Evolutionary conservation across 352 stramenopile genomes (phyloP).

Genomic region (Globisporangium rhizosaccharum): DNA sequence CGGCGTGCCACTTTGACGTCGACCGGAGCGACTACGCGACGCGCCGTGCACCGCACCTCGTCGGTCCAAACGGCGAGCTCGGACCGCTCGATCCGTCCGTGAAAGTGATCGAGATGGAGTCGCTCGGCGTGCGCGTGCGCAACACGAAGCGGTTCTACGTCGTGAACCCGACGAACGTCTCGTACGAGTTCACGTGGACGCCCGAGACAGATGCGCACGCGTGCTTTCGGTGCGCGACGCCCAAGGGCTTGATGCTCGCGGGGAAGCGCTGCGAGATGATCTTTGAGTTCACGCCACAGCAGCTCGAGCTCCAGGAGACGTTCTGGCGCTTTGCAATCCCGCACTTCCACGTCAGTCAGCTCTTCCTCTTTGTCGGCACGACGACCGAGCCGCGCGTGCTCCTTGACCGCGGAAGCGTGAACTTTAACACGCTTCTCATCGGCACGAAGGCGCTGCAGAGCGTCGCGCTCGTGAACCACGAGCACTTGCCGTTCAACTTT

Average conservation of each 20-base stretch:
- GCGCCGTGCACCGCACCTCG: constrained; percentile 52
- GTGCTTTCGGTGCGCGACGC: constrained; percentile 88
- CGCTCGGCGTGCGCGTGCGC: constrained; percentile 83
- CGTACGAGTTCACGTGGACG: constrained; percentile 93
- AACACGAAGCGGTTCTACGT: constrained; percentile 93
- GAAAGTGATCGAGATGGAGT: constrained; percentile 91
- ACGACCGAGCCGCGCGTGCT: constrained; percentile 88
- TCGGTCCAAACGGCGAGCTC: constrained; percentile 79
- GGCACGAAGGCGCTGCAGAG: constrained; percentile 83
- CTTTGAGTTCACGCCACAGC: constrained; percentile 94
- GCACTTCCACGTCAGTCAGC: constrained; percentile 83
- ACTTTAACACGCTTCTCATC: constrained; percentile 92
- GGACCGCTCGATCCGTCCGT: constrained; percentile 82
- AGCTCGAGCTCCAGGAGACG: constrained; percentile 85
- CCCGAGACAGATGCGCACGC: constrained; percentile 63
- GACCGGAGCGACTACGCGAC: constrained; percentile 85
- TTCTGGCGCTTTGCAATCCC: constrained; percentile 91
- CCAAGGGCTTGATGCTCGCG: constrained; percentile 88
- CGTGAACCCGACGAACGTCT: constrained; percentile 91
- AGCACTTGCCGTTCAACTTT: constrained; percentile 93
- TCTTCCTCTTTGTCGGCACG: constrained; percentile 90
- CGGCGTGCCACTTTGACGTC: constrained; percentile 92
- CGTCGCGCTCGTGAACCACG: constrained; percentile 88
- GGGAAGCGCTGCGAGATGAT: constrained; percentile 93
- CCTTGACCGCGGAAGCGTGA: constrained; percentile 85